Evolutionary conservation across 192 early-diverging fungal species (phyloP), one percentile per base, ranked within the genome.

Genomic region (Coemansia sp.): DNA sequence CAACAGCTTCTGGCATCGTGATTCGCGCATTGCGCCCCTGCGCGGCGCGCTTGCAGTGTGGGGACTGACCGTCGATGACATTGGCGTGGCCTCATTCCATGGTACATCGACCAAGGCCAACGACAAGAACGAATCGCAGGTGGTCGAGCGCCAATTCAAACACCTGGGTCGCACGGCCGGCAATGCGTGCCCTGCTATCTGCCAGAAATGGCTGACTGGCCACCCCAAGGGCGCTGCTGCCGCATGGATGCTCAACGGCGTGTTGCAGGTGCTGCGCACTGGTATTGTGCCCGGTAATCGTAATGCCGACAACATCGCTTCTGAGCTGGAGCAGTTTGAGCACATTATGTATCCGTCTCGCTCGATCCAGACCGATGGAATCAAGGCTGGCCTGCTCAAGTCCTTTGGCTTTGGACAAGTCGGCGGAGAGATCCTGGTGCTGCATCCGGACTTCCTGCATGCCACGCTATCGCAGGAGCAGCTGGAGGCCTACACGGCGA

Each of bases 221-320:
- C 69, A 73, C 21, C 92, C 94, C 64, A 96, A 96, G 88, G 94
- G 91, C 60, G 90, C 94, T 25, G 93, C 94, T 31, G 94, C 94
- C 54, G 91, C 92, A n/a, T 96, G 93, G 92, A 96, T 96, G 93
- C 84, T 91, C 72, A 96, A 94, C 83, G 93, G 93, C 60, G 85
- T 92, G 56, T 77, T 96, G 47, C 93, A 96, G 73, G 72, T 86
- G 41, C 82, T 96, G 48, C 86, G 91, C 57, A 91, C 89, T 28
- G 92, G 94, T 69, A 83, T 93, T 56, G 83, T 94, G 49, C 94
- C 94, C 25, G 94, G 94, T 59, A 96, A 96, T 83, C 91, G 93
- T 66, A 70, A 70, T 44, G 68, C 68, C 7, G 68, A 70, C 30
- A 70, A 70, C 56, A 70, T 70, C 27, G 28, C 92, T 51, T 86